phyloP scores from a whole-genome alignment of 495 filamentous ascomycete species.

The Oleoguttula mirabilis region DNA sequence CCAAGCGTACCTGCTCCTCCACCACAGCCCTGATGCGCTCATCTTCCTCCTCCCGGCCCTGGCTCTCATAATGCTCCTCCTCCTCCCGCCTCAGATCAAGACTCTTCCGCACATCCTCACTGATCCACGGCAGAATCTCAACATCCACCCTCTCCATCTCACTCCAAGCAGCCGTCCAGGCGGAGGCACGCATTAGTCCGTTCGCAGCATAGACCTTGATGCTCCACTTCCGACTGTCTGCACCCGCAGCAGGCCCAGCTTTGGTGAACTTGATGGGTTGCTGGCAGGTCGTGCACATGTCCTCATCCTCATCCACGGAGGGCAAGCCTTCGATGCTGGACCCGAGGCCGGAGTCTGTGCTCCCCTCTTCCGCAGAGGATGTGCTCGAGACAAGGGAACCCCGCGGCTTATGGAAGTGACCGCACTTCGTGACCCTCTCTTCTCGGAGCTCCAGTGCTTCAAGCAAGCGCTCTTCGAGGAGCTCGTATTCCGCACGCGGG shows the following conservation, averaged over 20 bases:
- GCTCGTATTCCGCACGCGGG: conserved; percentile 78
- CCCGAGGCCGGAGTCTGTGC: conserved; percentile 21
- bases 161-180: conserved; percentile 87
- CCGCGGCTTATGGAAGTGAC: conserved; percentile 42
- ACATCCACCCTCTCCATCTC: conserved; percentile 97
- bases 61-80: conserved; percentile 11
- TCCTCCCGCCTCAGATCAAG: conserved; percentile 33
- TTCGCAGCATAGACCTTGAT: conserved; percentile 86
- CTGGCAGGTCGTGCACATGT: conserved; percentile 25
- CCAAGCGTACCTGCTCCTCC: conserved; percentile 8
- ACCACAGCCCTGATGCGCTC: conserved; percentile 1
- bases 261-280: conserved; percentile 20
- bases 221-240: conserved; percentile 11
- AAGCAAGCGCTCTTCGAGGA: conserved; percentile 83
- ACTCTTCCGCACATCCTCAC: conserved; percentile 9
- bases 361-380: background rate
- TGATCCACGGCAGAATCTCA: conserved; percentile 44
- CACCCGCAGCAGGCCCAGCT: conserved; percentile 15
- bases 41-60: conserved; percentile 10
- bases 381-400: background rate
- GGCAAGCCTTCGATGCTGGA: conserved; percentile 18
- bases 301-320: conserved; percentile 6
- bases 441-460: conserved; percentile 71
- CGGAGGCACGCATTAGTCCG: conserved; percentile 79
- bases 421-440: conserved; percentile 63